Evolutionary conservation across 148 eudicot genomes (phyloP), one percentile per base, ranked within the genome.

Genomic region (Limonium bicolor): DNA sequence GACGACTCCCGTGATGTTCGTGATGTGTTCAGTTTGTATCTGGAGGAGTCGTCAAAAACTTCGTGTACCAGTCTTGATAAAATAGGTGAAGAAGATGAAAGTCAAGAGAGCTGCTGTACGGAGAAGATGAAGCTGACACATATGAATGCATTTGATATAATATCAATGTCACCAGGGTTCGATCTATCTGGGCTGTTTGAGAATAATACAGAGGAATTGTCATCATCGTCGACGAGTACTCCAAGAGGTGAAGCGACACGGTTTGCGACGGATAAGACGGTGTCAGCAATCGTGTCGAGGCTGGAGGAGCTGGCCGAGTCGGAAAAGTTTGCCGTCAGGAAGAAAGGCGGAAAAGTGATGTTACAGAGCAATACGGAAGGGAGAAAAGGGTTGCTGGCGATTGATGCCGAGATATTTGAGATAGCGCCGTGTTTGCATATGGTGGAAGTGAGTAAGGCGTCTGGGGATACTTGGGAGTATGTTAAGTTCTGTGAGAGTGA

Each of bases 331-430:
- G 64, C 39, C 50, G 56, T 80, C 9, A 64, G 61, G 42, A 80
- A 73, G 67, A 62, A 64, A 30, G 71, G 71, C 36, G 90, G 90
- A 9, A 37, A 35, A 17, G 76, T 87, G 57, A 72, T 67, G 36
- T n/a, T 87, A 39, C 64, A 70, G 22, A 76, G 86, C 16, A 61
- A 18, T n/a, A 74, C 69, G 53, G 76, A 63, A 59, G 82, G 94
- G 20, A 64, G 90, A 47, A 87, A 80, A 46, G 94, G 94, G 14
- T 26, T 48, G 19, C 50, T 87, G 20, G 70, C 50, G 3, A 80
- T 87, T 8, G 71, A 82, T 15, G 94, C 96, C 0, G 86, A 83
- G 58, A 82, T 87, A 1, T 83, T 76, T 40, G 86, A 82, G 66
- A 71, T 87, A 3, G 66, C 94, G 13, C 94, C 96, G 12, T 65